A percentile compares a stretch with the other conserved stretches of the same genome.
Conservation (phyloP, 768 basidiomycete genomes). For the Leccinellum rugosiceps region DNA sequence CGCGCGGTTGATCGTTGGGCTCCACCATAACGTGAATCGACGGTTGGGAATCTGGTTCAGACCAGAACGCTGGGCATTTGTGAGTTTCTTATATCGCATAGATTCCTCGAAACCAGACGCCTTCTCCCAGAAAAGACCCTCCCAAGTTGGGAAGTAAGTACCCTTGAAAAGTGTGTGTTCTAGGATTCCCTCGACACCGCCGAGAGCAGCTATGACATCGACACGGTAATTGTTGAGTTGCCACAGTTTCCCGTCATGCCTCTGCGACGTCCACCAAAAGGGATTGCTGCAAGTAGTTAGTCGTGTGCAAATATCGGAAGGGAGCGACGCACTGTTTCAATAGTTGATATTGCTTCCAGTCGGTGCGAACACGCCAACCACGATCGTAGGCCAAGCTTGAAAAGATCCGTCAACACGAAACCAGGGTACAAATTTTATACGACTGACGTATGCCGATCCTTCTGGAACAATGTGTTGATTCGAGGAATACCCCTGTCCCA, state of each 20-base stretch:
- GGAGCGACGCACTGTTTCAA: constrained; percentile 69
- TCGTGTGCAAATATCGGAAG: background rate
- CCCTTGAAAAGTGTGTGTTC: constrained; percentile 98
- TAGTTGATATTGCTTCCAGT: constrained; percentile 97
- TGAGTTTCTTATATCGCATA: constrained; percentile 94
- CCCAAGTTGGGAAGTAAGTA: constrained; percentile 97
- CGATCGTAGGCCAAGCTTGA: constrained; percentile 91
- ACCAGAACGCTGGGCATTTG: constrained; percentile 98
- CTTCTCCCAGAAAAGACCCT: constrained; percentile 99
- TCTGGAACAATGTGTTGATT: constrained; percentile 99
- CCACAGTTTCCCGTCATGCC: constrained; percentile 96
- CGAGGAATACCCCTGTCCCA: constrained; percentile 99
- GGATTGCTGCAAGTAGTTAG: constrained; percentile 65
- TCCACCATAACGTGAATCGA: constrained; percentile 99
- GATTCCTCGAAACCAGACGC: constrained; percentile 96
- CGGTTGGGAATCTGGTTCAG: constrained; percentile 97
- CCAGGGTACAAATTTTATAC: background rate
- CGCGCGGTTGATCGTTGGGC: constrained; percentile 97
- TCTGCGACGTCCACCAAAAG: constrained; percentile 99
- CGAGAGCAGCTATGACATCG: constrained; percentile 96
- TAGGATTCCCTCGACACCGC: constrained; percentile 93
- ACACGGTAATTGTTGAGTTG: constrained; percentile 98
- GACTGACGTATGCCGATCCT: constrained; percentile 87
- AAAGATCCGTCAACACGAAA: background rate
- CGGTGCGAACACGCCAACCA: constrained; percentile 96